Percentiles rank a stretch among this genome's conserved stretches.
Conservation (phyloP, 768 basidiomycete species). For the Suillus americanus region DNA sequence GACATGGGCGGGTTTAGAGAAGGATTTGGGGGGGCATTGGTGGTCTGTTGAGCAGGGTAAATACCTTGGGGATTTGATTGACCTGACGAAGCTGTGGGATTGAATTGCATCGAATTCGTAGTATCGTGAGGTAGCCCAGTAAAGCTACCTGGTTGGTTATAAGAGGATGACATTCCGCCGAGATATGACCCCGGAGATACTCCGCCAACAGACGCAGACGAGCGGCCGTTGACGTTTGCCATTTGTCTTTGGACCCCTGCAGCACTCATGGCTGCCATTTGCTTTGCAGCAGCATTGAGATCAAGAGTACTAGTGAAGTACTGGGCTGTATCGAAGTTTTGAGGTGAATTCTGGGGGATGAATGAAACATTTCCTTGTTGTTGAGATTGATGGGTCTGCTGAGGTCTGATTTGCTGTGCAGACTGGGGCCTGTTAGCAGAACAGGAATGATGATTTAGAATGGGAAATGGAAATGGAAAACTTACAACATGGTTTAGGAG, state of each 20-base stretch:
- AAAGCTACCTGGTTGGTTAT: conserved; percentile 29
- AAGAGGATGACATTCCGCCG: conserved; percentile 51
- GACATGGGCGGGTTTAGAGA: conserved; percentile 47
- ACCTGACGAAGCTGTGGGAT: conserved; percentile 30
- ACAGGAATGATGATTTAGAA: conserved; percentile 5
- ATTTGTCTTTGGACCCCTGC: conserved; percentile 49
- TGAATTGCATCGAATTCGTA: conserved; percentile 41
- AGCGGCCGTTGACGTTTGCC: conserved; percentile 55
- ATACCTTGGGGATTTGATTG: conserved; percentile 46
- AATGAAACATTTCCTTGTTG: conserved; percentile 15
- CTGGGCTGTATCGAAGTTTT: conserved; percentile 35
- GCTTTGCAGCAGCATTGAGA: conserved; percentile 68
- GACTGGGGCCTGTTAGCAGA: conserved; percentile 34
- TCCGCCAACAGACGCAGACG: conserved; percentile 43
- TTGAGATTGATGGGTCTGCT: conserved; percentile 14
- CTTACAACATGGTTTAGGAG: conserved; percentile 35
- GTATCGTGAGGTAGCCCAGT: conserved; percentile 42
- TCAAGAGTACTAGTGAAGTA: conserved; percentile 55
- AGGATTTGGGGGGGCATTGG: conserved; percentile 26
- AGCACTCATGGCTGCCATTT: conserved; percentile 76
- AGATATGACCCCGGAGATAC: conserved; percentile 69
- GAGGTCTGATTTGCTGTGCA: conserved; percentile 37
- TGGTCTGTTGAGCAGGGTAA: conserved; percentile 39
- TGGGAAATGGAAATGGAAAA: background rate
- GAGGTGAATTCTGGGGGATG: conserved; percentile 18